Conservation (phyloP, 2,329 filamentous ascomycete species). For the Chaetomiaceae sp. region DNA sequence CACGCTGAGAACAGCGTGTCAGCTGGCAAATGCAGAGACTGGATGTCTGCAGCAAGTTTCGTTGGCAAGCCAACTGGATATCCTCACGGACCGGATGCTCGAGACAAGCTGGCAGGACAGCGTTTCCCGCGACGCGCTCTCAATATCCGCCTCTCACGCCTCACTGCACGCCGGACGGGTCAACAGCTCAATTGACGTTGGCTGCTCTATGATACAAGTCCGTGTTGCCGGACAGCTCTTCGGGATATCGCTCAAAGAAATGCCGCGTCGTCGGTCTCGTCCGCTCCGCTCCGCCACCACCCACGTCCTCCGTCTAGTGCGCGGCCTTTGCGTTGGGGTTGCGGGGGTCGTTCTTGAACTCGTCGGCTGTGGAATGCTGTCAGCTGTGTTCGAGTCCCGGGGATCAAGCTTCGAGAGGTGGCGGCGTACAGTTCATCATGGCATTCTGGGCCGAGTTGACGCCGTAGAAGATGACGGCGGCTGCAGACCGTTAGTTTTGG, state of each 20-base stretch:
- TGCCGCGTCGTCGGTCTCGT: constrained; percentile 20
- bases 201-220: constrained; percentile 41
- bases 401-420: not conserved
- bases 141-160: not conserved
- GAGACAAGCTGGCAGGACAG: too few relatives aligned
- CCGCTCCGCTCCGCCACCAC: constrained; percentile 17
- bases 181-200: constrained; percentile 27
- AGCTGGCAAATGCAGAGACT: constrained; percentile 23
- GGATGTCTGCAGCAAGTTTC: constrained; percentile 1
- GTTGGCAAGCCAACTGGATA: not conserved
- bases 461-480: constrained; percentile 82
- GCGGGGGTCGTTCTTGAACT: constrained; percentile 96
- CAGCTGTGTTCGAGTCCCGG: constrained; percentile 14
- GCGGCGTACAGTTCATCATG: constrained; percentile 67
- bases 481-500: constrained; percentile 40
- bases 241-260: constrained; percentile 21
- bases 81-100: not conserved
- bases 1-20: constrained; percentile 24
- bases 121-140: too few relatives aligned
- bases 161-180: constrained; percentile 6
- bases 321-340: constrained; percentile 60
- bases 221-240: constrained; percentile 23
- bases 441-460: constrained; percentile 77
- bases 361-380: constrained; percentile 60
- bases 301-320: constrained; percentile 38